Percentiles rank a stretch among this genome's conserved stretches.
These are phyloP conservation scores for Vitis rotundifolia DNA, from an alignment of 164 flowering plant genomes.

Conservation along the genomic window DNA sequence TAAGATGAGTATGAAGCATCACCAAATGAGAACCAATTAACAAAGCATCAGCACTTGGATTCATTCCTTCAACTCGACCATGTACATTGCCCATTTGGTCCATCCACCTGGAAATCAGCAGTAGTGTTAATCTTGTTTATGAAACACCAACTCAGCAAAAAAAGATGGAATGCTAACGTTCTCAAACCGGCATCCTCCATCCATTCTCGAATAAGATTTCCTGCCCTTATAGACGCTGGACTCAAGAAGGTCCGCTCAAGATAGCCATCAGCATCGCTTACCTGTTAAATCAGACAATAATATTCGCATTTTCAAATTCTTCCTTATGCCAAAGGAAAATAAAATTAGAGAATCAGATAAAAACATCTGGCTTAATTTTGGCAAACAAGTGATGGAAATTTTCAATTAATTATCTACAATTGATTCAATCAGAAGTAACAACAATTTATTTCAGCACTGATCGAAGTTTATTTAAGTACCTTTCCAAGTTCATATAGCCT, in stretches of 20 bases:
- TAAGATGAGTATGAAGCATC: conserved; percentile 12
- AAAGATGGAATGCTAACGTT: conserved; percentile 56
- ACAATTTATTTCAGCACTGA: not conserved
- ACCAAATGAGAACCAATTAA: conserved; percentile 97
- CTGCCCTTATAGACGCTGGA: conserved; percentile 80
- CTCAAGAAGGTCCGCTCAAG: conserved; percentile 95
- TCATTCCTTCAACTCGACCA: conserved; percentile 79
- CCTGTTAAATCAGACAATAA: conserved; percentile 39
- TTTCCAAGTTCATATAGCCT: conserved; percentile 76
- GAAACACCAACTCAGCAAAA: conserved; percentile 3
- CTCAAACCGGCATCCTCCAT: conserved; percentile 96
- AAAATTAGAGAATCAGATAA: not conserved
- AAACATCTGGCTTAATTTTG: too few species aligned
- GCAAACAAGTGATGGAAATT: too few species aligned
- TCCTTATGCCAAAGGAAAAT: not conserved
- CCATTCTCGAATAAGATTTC: conserved; percentile 63
- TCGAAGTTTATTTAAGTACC: conserved; percentile 32
- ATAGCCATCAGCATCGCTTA: conserved; percentile 80
- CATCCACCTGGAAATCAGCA: conserved; percentile 70
- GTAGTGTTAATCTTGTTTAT: conserved; percentile 10
- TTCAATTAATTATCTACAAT: not conserved
- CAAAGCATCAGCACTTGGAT: conserved; percentile 67
- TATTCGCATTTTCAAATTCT: not conserved
- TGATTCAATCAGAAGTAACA: not conserved
- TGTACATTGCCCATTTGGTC: conserved; percentile 94